phyloP scores from a whole-genome alignment of 2,329 filamentous ascomycete species.

The Fusarium sp. region DNA sequence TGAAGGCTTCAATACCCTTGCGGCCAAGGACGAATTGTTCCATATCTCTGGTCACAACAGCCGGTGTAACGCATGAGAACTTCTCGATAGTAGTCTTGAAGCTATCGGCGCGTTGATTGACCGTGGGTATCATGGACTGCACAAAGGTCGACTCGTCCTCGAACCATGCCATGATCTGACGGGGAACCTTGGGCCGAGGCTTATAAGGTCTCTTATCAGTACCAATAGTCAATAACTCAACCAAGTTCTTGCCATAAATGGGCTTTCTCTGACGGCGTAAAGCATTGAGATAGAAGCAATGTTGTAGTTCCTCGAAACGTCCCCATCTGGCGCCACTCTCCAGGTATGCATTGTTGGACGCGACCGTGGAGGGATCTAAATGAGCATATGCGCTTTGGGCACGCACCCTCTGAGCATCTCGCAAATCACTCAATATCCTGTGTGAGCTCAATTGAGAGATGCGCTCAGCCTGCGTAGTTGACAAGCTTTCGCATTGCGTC shows the following conservation, averaged over 20 bases:
- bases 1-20: constrained; percentile 67
- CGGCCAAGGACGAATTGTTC: constrained; percentile 73
- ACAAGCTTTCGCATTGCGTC: constrained; percentile 74
- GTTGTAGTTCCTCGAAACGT: constrained; percentile 81
- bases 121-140: constrained; percentile 75
- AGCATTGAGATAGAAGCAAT: constrained; percentile 82
- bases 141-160: constrained; percentile 74
- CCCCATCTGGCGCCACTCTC: constrained; percentile 77
- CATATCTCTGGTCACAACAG: constrained; percentile 84
- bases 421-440: constrained; percentile 73
- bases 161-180: constrained; percentile 78
- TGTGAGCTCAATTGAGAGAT: constrained; percentile 77
- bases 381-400: constrained; percentile 65
- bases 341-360: constrained; percentile 76
- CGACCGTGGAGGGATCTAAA: constrained; percentile 74
- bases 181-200: constrained; percentile 69
- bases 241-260: constrained; percentile 82
- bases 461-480: constrained; percentile 62
- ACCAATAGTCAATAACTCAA: constrained; percentile 77
- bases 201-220: constrained; percentile 68
- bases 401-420: constrained; percentile 74
- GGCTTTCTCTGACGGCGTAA: constrained; percentile 83
- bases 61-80: constrained; percentile 92
- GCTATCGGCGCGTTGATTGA: constrained; percentile 76
- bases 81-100: constrained; percentile 83